Conservation (phyloP, 2,329 filamentous ascomycete species). For the Elsinoe batatas region DNA sequence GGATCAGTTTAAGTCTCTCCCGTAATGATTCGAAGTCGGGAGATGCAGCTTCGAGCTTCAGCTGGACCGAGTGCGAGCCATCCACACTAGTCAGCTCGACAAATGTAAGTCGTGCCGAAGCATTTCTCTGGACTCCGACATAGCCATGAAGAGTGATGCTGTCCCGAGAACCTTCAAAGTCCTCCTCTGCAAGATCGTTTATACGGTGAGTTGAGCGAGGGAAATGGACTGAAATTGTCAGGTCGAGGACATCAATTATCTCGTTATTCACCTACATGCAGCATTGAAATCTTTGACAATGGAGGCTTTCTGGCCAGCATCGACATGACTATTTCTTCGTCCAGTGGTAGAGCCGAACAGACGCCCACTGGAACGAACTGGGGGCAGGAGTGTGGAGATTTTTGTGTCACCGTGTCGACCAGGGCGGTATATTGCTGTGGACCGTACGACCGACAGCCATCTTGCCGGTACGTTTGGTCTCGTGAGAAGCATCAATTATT, state of each 20-base stretch:
- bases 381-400: background rate
- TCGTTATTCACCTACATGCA: background rate
- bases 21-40: background rate
- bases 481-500: background rate
- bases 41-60: conserved; percentile 11
- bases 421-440: background rate
- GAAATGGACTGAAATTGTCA: conserved; percentile 34
- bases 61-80: conserved; percentile 27
- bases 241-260: background rate
- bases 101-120: conserved; percentile 63
- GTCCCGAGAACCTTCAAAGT: conserved; percentile 21
- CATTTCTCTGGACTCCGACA: conserved; percentile 55
- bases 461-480: background rate
- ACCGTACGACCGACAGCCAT: background rate
- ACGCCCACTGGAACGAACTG: background rate
- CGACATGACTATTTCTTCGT: background rate
- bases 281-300: conserved; percentile 23
- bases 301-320: background rate
- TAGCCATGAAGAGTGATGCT: conserved; percentile 58
- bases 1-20: conserved; percentile 34
- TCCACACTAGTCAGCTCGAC: conserved; percentile 45
- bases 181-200: conserved; percentile 18
- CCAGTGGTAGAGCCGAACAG: background rate
- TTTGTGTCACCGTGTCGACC: background rate
- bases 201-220: conserved; percentile 35